Conservation (phyloP, 2,329 filamentous ascomycete genomes). For the Colletotrichum karsti region DNA sequence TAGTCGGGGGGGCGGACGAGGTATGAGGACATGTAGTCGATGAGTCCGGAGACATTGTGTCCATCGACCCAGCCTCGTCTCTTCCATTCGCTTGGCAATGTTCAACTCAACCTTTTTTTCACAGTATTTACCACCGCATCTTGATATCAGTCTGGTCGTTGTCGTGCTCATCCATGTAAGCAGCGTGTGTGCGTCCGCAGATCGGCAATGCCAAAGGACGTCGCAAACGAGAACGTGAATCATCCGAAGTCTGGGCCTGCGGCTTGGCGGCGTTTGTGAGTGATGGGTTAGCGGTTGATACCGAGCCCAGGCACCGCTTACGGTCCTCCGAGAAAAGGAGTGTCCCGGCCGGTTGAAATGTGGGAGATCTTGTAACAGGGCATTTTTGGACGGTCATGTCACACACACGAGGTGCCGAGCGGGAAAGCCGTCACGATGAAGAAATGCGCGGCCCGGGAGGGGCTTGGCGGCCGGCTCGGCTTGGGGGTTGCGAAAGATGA, state of each 20-base stretch:
- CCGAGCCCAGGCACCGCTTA: not conserved
- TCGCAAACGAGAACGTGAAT: too few species aligned
- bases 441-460: too few species aligned
- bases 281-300: not conserved
- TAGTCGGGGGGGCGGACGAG: not conserved
- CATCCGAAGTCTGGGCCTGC: slow-evolving; percentile 9
- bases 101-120: not conserved
- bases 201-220: too few species aligned
- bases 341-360: not conserved
- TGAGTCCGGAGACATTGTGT: not conserved
- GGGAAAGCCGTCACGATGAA: too few species aligned
- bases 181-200: not conserved
- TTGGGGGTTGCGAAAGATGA: too few species aligned
- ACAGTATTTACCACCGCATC: too few species aligned
- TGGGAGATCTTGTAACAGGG: not conserved
- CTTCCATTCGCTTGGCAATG: not conserved
- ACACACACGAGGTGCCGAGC: too few species aligned
- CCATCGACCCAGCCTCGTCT: not conserved
- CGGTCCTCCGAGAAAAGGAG: not conserved
- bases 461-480: too few species aligned
- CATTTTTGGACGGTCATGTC: too few species aligned
- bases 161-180: not conserved
- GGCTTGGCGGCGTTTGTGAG: slow-evolving; percentile 7
- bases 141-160: too few species aligned
- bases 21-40: not conserved